Conservation (phyloP, 495 filamentous ascomycete species). For the Hyaloscypha finlandica region DNA sequence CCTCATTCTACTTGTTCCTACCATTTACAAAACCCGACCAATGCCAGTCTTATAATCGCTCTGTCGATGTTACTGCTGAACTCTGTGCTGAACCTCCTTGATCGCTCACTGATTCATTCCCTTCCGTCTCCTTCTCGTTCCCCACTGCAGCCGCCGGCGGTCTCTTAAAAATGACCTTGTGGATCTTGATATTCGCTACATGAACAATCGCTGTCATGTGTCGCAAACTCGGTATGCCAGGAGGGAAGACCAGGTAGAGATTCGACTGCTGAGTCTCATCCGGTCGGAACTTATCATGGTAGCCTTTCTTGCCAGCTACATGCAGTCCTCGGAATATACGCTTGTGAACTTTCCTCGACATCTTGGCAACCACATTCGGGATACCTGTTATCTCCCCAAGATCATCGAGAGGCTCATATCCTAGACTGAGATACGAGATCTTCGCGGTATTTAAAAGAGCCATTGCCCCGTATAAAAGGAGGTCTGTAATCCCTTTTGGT, state of each 20-base stretch:
- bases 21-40: neutral
- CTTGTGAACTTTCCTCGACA: conserved; percentile 37
- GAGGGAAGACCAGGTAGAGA: conserved; percentile 35
- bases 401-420: conserved; percentile 41
- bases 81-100: neutral
- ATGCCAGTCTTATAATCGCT: neutral
- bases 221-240: conserved; percentile 35
- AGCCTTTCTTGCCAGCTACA: conserved; percentile 45
- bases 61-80: neutral
- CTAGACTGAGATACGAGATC: conserved; percentile 43
- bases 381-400: conserved; percentile 40
- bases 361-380: conserved; percentile 26
- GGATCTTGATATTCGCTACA: conserved; percentile 40
- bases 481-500: conserved; percentile 43
- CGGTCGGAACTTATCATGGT: conserved; percentile 46
- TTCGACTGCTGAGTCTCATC: conserved; percentile 38
- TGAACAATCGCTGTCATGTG: conserved; percentile 44
- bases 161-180: neutral
- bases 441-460: conserved; percentile 36
- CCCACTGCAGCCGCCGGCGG: neutral
- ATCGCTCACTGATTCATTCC: neutral
- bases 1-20: neutral
- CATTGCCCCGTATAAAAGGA: conserved; percentile 43
- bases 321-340: conserved; percentile 39
- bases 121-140: neutral